phyloP scores from a whole-genome alignment of 1,284 basidiomycete genomes.

The Fomes fomentarius region DNA sequence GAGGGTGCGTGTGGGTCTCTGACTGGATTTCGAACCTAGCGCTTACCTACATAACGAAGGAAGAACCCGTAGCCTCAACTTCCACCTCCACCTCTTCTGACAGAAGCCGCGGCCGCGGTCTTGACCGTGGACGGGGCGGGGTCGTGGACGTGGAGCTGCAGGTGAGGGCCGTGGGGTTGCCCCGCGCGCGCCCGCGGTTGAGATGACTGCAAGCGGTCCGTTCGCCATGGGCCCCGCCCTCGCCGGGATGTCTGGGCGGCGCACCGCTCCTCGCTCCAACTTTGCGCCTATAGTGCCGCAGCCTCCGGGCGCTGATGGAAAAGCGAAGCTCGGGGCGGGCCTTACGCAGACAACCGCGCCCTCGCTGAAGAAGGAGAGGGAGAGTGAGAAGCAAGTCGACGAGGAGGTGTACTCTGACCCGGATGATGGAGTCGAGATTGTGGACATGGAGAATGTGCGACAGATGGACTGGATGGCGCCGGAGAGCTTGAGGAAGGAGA shows the following conservation, averaged over 20 bases:
- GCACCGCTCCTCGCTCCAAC: constrained; percentile 55
- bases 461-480: constrained; percentile 90
- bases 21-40: background rate
- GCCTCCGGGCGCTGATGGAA: constrained; percentile 39
- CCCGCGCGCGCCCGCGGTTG: constrained; percentile 51
- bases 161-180: constrained; percentile 50
- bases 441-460: constrained; percentile 85
- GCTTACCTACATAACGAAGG: constrained; percentile 41
- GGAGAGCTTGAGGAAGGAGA: constrained; percentile 70
- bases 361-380: constrained; percentile 46
- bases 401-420: constrained; percentile 85
- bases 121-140: constrained; percentile 49
- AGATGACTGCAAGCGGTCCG: constrained; percentile 84
- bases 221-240: constrained; percentile 83
- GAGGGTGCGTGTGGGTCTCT: constrained; percentile 37
- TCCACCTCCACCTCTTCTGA: constrained; percentile 35
- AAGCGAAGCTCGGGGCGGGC: constrained; percentile 49
- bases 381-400: constrained; percentile 43
- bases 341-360: constrained; percentile 48
- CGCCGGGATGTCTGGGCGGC: constrained; percentile 55
- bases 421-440: constrained; percentile 84
- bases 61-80: constrained; percentile 44
- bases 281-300: constrained; percentile 44
- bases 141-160: constrained; percentile 42
- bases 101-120: constrained; percentile 42